Percentiles rank a stretch among this genome's conserved stretches.
phyloP scores from a whole-genome alignment of 331 rosid genomes.

The Prunus yedoensis region DNA sequence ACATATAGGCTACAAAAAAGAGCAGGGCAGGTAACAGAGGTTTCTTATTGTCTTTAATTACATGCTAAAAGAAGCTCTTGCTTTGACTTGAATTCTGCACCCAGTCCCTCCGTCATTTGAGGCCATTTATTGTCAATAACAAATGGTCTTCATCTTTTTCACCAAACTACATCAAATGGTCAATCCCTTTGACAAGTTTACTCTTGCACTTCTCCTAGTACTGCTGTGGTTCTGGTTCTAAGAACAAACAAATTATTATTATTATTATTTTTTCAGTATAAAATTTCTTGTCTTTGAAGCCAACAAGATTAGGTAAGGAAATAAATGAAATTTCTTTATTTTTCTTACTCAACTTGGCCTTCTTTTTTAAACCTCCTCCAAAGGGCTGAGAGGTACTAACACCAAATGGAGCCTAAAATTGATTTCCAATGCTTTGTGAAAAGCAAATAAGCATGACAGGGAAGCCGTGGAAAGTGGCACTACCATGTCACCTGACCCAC shows the following conservation, averaged over 20 bases:
- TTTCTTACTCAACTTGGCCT: neutral
- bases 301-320: slow-evolving; percentile 20
- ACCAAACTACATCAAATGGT: slow-evolving; percentile 17
- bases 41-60: slow-evolving; percentile 38
- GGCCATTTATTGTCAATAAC: slow-evolving; percentile 10
- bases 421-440: slow-evolving; percentile 35
- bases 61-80: slow-evolving; percentile 50
- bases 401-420: slow-evolving; percentile 24
- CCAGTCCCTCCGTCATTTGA: slow-evolving; percentile 41
- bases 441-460: slow-evolving; percentile 43
- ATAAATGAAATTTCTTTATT: neutral
- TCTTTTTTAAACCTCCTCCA: neutral
- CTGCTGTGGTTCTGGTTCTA: neutral
- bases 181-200: slow-evolving; percentile 21
- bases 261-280: neutral
- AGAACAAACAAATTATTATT: neutral
- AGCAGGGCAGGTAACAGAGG: slow-evolving; percentile 38
- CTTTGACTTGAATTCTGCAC: slow-evolving; percentile 58
- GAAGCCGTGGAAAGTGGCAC: slow-evolving; percentile 49
- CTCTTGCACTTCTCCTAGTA: neutral
- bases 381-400: neutral
- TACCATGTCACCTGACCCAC: slow-evolving; percentile 35
- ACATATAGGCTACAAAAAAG: slow-evolving; percentile 28
- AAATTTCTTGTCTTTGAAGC: neutral
- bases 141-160: slow-evolving; percentile 13